Evolutionary conservation across 2,329 filamentous ascomycete genomes (phyloP), one percentile per base, ranked within the genome.

Genomic region (Ophiosphaerella herpotricha): DNA sequence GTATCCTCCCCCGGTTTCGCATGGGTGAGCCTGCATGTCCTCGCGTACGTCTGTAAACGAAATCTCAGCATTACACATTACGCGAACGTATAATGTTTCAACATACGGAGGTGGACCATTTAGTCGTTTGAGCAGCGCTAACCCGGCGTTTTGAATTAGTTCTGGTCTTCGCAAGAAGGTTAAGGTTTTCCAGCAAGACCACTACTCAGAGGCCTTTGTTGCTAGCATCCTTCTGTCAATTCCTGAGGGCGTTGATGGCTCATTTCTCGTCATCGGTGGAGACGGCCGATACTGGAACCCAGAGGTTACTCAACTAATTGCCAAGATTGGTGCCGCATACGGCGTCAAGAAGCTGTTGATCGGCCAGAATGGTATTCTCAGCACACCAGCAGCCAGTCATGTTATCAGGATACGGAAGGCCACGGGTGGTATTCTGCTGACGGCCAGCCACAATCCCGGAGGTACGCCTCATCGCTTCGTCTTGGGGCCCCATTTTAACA

Each of bases 81-180:
- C 26, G 26, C 26, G 26, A 29, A 29, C 26, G 38, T 21, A 26
- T 7, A 24, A 39, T n/a, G 9, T 26, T 26, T 24, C 18, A 26
- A 23, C 38, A 35, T 50, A 50, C 46, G 7, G 24, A 43, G n/a
- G 7, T 12, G 14, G 4, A 32, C 4, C 16, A 9, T 43, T 2
- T 11, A 29, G 21, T 11, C 23, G 37, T 14, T 11, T 13, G 34
- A 32, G 7, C 21, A 18, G 5, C 9, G 16, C 7, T 21, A 29
- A 38, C 12, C 62, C 70, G 72, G 48, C 26, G 69, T 60, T 40
- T 24, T 57, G 45, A 46, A 57, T 53, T 69, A 97, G 93, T 64
- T 99, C 94, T 63, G 94, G 94, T 76, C 91, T 99, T 76, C 91
- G 94, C 60, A 99, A 99, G 80, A 97, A 96, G 85, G 94, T 97